A percentile compares a stretch with the other conserved stretches of the same genome.
These are phyloP conservation scores for Gardenia jasminoides DNA, from an alignment of 257 asterid species.

Conservation along the genomic window DNA sequence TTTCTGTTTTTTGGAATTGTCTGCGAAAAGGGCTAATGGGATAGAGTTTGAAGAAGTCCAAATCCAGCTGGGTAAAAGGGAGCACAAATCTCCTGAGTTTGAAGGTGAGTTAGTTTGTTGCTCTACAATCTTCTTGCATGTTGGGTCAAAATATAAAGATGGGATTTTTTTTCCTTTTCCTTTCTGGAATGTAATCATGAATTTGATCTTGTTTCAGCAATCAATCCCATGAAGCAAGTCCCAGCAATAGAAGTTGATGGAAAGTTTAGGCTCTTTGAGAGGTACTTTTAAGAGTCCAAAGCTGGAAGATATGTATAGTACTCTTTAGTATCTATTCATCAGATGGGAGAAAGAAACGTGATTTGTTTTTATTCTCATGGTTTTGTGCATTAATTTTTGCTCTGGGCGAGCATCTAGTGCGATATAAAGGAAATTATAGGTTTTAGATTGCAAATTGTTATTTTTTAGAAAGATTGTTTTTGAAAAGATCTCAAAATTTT, in stretches of 20 bases:
- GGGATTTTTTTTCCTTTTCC: background rate
- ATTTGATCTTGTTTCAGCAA: constrained; percentile 37
- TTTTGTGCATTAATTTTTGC: background rate
- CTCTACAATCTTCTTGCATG: background rate
- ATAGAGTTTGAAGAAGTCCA: constrained; percentile 81
- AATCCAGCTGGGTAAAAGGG: constrained; percentile 51
- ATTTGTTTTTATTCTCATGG: background rate
- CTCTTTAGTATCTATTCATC: no score
- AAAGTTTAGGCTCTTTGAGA: constrained; percentile 83
- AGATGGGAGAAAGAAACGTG: no score
- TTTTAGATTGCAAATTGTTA: background rate
- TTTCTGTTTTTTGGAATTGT: background rate
- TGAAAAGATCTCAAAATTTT: background rate
- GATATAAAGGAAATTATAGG: background rate
- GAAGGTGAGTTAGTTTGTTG: constrained; percentile 35
- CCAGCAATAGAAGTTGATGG: constrained; percentile 84
- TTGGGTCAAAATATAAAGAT: background rate
- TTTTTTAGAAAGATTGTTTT: background rate
- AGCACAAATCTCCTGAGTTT: constrained; percentile 67
- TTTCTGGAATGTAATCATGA: background rate
- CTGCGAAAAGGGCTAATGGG: constrained; percentile 56
- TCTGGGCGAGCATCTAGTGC: background rate
- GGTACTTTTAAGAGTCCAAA: constrained; percentile 37
- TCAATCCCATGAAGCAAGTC: constrained; percentile 74
- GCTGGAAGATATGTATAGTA: background rate